A percentile compares a stretch with the other conserved stretches of the same genome.
Conservation (phyloP, 23 red algal genomes). For the Cyanidioschyzon merolae region DNA sequence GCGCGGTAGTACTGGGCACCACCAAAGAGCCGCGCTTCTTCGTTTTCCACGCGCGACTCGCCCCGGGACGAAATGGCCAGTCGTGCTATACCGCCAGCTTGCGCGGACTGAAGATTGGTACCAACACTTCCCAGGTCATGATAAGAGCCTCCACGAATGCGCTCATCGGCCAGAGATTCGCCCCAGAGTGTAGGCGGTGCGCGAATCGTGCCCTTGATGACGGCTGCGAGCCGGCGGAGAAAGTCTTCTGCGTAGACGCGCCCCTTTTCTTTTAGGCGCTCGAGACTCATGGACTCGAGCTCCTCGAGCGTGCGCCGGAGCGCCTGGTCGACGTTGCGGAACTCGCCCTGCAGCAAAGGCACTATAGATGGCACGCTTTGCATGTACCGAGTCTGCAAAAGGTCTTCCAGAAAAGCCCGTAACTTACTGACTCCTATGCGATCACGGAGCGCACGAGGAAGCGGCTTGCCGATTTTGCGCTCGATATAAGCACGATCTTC, state of each 20-base stretch:
- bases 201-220: conserved; percentile 11
- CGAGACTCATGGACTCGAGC: conserved; percentile 2
- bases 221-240: not conserved
- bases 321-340: conserved; percentile 15
- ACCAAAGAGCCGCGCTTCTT: conserved; percentile 14
- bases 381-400: conserved; percentile 13
- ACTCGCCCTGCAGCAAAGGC: conserved; percentile 4
- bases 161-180: conserved; percentile 9
- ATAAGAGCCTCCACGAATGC: conserved; percentile 7
- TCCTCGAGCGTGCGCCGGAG: not conserved
- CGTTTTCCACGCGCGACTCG: conserved; percentile 1
- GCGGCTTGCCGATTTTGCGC: conserved; percentile 3
- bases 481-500: conserved; percentile 17
- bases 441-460: not conserved
- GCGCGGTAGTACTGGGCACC: conserved; percentile 15
- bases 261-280: conserved; percentile 8
- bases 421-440: conserved; percentile 13
- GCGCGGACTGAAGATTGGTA: not conserved
- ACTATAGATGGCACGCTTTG: conserved; percentile 13
- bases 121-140: not conserved
- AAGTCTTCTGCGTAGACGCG: conserved; percentile 16
- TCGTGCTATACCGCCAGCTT: not conserved
- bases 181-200: conserved; percentile 11
- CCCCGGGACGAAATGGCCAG: not conserved
- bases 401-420: conserved; percentile 14